phyloP scores from a whole-genome alignment of 768 basidiomycete species.

The Postia placenta region DNA sequence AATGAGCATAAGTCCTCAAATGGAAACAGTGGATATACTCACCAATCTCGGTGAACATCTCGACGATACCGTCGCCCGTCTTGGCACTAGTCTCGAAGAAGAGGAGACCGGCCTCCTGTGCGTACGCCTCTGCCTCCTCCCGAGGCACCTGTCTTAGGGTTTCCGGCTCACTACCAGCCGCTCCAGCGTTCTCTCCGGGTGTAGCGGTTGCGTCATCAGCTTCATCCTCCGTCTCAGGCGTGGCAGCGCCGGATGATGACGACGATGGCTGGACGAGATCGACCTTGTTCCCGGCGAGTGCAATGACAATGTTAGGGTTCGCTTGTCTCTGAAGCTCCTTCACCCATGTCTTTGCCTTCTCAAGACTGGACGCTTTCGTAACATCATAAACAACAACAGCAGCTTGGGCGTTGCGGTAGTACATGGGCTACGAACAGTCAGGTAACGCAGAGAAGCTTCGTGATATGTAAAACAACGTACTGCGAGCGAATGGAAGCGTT shows the following conservation, averaged over 20 bases:
- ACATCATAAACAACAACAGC: conserved; percentile 99
- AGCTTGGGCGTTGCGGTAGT: conserved; percentile 96
- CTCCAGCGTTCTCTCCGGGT: conserved; percentile 54
- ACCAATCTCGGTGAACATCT: conserved; percentile 99
- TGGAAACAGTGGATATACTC: background rate
- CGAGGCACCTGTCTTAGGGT: conserved; percentile 82
- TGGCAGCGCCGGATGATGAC: conserved; percentile 41
- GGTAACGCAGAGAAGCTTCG: background rate
- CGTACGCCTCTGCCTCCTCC: conserved; percentile 96
- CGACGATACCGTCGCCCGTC: conserved; percentile 91
- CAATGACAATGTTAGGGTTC: conserved; percentile 98
- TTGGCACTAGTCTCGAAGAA: conserved; percentile 99
- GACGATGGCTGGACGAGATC: conserved; percentile 74
- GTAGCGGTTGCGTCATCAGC: conserved; percentile 90
- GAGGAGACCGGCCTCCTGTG: conserved; percentile 86
- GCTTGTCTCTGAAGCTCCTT: conserved; percentile 98
- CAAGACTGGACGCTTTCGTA: conserved; percentile 90
- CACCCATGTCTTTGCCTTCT: conserved; percentile 99
- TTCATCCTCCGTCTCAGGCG: conserved; percentile 78
- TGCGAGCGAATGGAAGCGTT: conserved; percentile 96
- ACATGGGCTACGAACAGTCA: conserved; percentile 74
- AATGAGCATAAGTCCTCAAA: background rate
- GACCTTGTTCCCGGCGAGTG: conserved; percentile 96
- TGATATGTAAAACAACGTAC: conserved; percentile 38
- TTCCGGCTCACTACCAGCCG: conserved; percentile 60